Percentiles rank a stretch among this genome's conserved stretches.
phyloP scores from a whole-genome alignment of 2,329 filamentous ascomycete species.

The Calonectria pauciramosa region DNA sequence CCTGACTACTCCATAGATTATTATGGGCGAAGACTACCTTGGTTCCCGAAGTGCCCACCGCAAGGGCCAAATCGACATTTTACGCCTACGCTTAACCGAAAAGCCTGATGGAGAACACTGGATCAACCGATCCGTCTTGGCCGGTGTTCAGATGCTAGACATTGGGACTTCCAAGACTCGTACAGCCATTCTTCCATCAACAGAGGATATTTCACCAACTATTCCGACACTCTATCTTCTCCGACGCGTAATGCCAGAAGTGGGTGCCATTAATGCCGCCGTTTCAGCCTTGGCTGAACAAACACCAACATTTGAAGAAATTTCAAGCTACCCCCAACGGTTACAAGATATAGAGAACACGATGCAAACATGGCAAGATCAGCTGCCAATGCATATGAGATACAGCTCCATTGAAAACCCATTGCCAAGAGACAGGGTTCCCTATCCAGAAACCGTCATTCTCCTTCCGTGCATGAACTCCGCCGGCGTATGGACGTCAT shows the following conservation, averaged over 20 bases:
- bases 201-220: neutral
- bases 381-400: neutral
- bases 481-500: constrained; percentile 2
- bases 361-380: constrained; percentile 1
- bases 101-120: neutral
- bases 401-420: neutral
- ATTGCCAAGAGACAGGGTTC: neutral
- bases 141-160: constrained; percentile 1
- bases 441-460: neutral
- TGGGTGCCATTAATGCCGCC: neutral
- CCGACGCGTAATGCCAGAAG: neutral
- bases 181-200: neutral
- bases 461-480: neutral
- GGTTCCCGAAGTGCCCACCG: constrained; percentile 3
- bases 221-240: neutral
- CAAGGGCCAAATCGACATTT: neutral
- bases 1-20: neutral
- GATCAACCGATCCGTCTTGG: constrained; percentile 3
- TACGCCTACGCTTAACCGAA: neutral
- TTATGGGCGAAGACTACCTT: constrained; percentile 10
- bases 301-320: neutral
- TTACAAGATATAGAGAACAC: neutral
- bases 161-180: neutral
- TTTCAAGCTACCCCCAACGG: neutral
- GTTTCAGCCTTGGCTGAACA: neutral